Evolutionary conservation across 768 basidiomycete species (phyloP).

Genomic region (Suillus brevipes): DNA sequence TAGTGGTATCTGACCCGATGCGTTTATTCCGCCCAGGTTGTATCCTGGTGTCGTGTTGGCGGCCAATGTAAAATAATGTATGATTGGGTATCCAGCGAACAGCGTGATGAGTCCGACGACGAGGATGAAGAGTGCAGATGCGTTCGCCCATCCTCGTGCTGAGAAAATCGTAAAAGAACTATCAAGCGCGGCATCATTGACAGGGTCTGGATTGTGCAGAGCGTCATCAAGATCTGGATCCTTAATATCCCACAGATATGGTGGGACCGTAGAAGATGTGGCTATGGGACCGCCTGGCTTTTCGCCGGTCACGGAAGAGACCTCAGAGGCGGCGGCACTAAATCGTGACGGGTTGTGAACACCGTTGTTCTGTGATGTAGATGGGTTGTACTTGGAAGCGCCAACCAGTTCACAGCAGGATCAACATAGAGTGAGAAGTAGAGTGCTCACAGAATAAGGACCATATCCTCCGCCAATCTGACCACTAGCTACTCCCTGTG

Average conservation of each 20-base stretch:
- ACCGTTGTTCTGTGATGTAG: conserved; percentile 39
- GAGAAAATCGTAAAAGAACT: conserved; percentile 74
- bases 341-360: conserved; percentile 55
- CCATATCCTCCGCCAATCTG: conserved; percentile 80
- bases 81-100: conserved; percentile 89
- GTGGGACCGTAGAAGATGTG: conserved; percentile 64
- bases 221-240: conserved; percentile 90
- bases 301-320: conserved; percentile 39
- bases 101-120: conserved; percentile 68
- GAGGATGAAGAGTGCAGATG: conserved; percentile 69
- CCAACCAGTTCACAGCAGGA: conserved; percentile 6
- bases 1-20: conserved; percentile 81
- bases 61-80: conserved; percentile 49
- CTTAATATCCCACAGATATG: conserved; percentile 73
- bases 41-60: conserved; percentile 47
- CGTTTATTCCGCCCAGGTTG: conserved; percentile 85
- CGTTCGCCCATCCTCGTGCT: conserved; percentile 79
- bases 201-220: conserved; percentile 84
- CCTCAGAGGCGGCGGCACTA: conserved; percentile 53
- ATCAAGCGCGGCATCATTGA: conserved; percentile 61
- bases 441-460: conserved; percentile 73
- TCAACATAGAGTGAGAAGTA: conserved; percentile 3
- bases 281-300: conserved; percentile 29
- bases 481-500: conserved; percentile 79
- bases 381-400: conserved; percentile 54